Evolutionary conservation across 2,329 filamentous ascomycete species (phyloP), one percentile per base, ranked within the genome.

Genomic region (Trichophyton simii): DNA sequence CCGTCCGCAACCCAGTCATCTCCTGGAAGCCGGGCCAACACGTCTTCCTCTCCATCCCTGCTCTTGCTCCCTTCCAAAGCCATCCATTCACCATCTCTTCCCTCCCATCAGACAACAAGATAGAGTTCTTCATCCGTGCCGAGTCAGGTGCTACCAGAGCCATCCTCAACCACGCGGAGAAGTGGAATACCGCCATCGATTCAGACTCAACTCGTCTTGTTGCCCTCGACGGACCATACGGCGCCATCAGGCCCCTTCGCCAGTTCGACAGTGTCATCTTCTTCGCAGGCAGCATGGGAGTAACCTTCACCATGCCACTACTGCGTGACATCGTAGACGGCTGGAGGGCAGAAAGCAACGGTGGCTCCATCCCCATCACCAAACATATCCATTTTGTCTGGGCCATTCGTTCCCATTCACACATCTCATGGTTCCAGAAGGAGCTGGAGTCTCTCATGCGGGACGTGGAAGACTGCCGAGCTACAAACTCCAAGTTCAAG

Each of bases 41-140:
- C 68, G 77, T 83, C 0, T 85, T 85, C 65, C 72, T 87, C 1
- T 80, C 81, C 3, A 84, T 77, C 66, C 84, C 81, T 66, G 76
- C 76, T 0, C 68, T 85, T 42, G 76, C 78, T 18, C 83, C 82
- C 0, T 71, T 87, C 1, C 82, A 86, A 66, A 81, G 79, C 25
- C 84, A 87, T 65, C 85, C 84, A 0, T 87, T 87, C 67, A 86
- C 83, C 1, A 83, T 87, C 62, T 74, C 80, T 2, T 82, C 80
- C 0, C 75, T 84, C 11, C 80, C 81, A 0, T 74, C 75, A 44
- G 82, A 84, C 66, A 75, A 76, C 0, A 79, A 76, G 61, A 75
- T 85, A 69, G 80, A 83, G 59, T 83, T 85, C 63, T 68, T 82
- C 3, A 74, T 84, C 8, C 80, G 81, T 61, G 76, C 80, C 0